These are phyloP conservation scores for Yamadazyma tumulicola DNA, from an alignment of 805 yeast species.

Conservation along the genomic window DNA sequence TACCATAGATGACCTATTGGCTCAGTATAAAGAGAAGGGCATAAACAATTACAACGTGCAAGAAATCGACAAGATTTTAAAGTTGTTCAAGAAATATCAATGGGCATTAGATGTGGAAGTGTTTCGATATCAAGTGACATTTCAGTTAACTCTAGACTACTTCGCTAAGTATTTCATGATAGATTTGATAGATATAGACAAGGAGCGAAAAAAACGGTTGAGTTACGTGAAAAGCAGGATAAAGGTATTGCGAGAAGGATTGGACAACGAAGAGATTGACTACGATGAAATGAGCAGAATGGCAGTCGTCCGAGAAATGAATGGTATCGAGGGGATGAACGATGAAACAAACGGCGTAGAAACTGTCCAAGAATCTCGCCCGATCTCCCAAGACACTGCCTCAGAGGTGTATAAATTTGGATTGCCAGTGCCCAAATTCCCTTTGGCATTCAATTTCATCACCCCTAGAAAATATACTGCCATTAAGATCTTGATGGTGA, in stretches of 20 bases:
- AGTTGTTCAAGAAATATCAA: constrained; percentile 2
- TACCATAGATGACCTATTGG: constrained; percentile 1
- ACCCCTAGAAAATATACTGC: constrained; percentile 2
- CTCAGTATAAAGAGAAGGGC: neutral
- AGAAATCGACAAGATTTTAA: constrained; percentile 4
- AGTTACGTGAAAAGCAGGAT: constrained; percentile 4
- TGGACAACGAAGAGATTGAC: neutral
- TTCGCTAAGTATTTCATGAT: constrained; percentile 3
- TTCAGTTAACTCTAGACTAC: constrained; percentile 2
- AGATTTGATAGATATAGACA: constrained; percentile 2
- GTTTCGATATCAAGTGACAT: constrained; percentile 4
- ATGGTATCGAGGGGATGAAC: neutral
- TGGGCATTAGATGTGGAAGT: constrained; percentile 2
- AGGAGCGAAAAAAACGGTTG: constrained; percentile 1
- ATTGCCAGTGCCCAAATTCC: constrained; percentile 7
- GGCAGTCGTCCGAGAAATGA: constrained; percentile 1
- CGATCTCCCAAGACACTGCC: too few species aligned
- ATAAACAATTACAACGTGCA: constrained; percentile 1
- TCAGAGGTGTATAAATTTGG: constrained; percentile 7
- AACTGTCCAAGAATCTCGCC: neutral
- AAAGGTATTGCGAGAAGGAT: constrained; percentile 3
- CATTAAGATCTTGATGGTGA: constrained; percentile 5
- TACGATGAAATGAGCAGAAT: constrained; percentile 8
- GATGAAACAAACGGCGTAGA: neutral
- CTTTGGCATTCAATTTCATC: constrained; percentile 3